Evolutionary conservation across 2,329 filamentous ascomycete genomes (phyloP), one percentile per base, ranked within the genome.

Genomic region (Pseudocercospora musae): DNA sequence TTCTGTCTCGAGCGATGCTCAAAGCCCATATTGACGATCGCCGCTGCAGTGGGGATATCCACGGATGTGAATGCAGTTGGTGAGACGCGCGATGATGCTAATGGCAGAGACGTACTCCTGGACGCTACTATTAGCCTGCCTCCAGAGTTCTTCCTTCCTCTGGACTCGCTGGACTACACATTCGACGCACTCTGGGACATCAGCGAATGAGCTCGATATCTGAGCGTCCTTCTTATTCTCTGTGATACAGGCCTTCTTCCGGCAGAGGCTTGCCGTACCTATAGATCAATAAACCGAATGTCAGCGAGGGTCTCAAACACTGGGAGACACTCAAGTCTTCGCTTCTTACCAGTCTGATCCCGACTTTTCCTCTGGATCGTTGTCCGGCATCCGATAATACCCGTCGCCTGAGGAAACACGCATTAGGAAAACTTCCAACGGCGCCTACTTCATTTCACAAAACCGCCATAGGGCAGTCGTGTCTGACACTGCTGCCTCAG

Each of bases 1-100:
- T 84, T 83, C 71, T 84, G 81, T 49, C 72, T 85, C 3, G 81
- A 84, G 46, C 64, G 76, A 20, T 78, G 75, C 56, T 69, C 72
- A 3, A 75, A 75, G 62, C 69, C 76, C 0, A 75, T 78, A 15
- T 67, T 69, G 6, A 74, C 71, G 57, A 74, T 78, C n/a, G 73
- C 73, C 2, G 52, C 59, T 5, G 66, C 60, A 3, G 60, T 61
- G 33, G 65, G 63, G 20, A 44, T 63, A 48, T n/a, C 13, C 13
- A 15, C 21, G 23, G 59, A 46, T 20, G 48, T 21, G 11, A 18
- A 20, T 2, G 27, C 27, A 7, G 27, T 10, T 5, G 11, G 18
- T 29, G 25, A 29, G 13, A n/a, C 27, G 15, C 5, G 15, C 27
- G 7, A 37, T 15, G 13, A 29, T 27, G 20, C 29, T 10, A 9